Percentiles rank a stretch among this genome's conserved stretches.
Evolutionary conservation across 306 rosid species (phyloP).

Genomic region (Rosa lucieae): DNA sequence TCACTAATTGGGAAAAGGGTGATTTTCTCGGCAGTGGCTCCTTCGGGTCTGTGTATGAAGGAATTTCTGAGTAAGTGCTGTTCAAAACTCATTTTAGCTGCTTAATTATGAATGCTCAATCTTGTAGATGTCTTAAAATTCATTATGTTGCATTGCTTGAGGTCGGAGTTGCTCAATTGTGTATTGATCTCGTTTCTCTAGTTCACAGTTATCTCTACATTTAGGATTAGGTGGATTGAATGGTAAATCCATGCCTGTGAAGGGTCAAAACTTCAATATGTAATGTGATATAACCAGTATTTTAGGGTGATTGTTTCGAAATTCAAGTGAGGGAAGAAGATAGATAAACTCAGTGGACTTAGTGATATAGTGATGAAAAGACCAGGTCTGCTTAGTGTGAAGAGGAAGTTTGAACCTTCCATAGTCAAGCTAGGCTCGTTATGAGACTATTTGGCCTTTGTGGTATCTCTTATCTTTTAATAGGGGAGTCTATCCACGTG

Average conservation of each 20-base stretch:
- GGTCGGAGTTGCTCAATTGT: too few species aligned
- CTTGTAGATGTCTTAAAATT: too few species aligned
- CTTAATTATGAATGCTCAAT: too few species aligned
- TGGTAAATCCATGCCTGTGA: too few species aligned
- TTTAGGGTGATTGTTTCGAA: neutral
- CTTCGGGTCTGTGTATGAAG: slow-evolving; percentile 89
- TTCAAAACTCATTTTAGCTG: neutral
- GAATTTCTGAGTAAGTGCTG: slow-evolving; percentile 69
- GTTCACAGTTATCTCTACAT: too few species aligned
- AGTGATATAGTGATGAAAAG: neutral
- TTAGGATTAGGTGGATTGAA: too few species aligned
- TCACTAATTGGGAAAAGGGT: slow-evolving; percentile 63
- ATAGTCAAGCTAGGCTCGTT: neutral
- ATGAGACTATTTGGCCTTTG: neutral
- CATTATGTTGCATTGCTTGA: too few species aligned
- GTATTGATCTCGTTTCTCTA: too few species aligned
- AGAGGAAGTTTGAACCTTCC: neutral
- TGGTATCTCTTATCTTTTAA: neutral
- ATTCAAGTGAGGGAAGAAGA: neutral
- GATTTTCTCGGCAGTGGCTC: slow-evolving; percentile 85
- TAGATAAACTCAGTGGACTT: neutral
- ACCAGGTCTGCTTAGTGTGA: neutral
- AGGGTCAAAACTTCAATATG: too few species aligned
- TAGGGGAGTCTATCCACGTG: neutral
- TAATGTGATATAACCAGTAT: too few species aligned